These are phyloP conservation scores for Phoma sp. DNA, from an alignment of 2,329 filamentous ascomycete genomes.

Conservation along the genomic window DNA sequence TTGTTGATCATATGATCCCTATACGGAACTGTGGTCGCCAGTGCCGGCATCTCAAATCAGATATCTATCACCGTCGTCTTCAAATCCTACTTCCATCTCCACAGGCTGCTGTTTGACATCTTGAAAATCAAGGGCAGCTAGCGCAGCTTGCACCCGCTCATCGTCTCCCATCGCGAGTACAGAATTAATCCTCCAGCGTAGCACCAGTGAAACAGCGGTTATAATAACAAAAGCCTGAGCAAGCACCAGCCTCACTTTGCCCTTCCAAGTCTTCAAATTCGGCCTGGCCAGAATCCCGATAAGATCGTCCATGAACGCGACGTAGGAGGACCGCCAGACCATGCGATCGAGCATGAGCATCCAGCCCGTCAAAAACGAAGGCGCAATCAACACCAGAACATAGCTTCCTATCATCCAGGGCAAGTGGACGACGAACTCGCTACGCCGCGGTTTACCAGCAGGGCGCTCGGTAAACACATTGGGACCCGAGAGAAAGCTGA, in stretches of 20 bases:
- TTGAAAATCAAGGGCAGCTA: not conserved
- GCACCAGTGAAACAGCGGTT: not conserved
- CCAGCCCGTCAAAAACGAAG: slow-evolving; percentile 8
- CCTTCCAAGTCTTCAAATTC: slow-evolving; percentile 17
- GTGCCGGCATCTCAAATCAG: not conserved
- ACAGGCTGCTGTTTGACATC: not conserved
- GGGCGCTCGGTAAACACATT: slow-evolving; percentile 18
- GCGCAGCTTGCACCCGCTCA: not conserved
- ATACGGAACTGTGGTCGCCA: not conserved
- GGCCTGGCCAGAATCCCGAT: slow-evolving; percentile 22
- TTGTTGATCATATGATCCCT: not conserved
- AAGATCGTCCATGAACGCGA: slow-evolving; percentile 30
- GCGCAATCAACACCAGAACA: slow-evolving; percentile 5
- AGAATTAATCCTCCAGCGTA: slow-evolving; percentile 3
- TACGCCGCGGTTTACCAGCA: slow-evolving; percentile 16
- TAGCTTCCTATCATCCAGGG: slow-evolving; percentile 13
- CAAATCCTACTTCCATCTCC: not conserved
- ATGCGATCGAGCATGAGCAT: slow-evolving; percentile 11
- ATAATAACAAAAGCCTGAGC: slow-evolving; percentile 17
- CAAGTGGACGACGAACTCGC: slow-evolving; percentile 20
- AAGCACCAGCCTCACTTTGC: slow-evolving; percentile 14
- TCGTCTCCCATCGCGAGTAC: not conserved
- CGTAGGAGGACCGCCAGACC: slow-evolving; percentile 20
- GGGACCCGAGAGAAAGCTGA: slow-evolving; percentile 11
- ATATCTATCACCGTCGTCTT: slow-evolving; percentile 11